These are phyloP conservation scores for Pichia kluyveri DNA, from an alignment of 805 yeast genomes.

Conservation along the genomic window DNA sequence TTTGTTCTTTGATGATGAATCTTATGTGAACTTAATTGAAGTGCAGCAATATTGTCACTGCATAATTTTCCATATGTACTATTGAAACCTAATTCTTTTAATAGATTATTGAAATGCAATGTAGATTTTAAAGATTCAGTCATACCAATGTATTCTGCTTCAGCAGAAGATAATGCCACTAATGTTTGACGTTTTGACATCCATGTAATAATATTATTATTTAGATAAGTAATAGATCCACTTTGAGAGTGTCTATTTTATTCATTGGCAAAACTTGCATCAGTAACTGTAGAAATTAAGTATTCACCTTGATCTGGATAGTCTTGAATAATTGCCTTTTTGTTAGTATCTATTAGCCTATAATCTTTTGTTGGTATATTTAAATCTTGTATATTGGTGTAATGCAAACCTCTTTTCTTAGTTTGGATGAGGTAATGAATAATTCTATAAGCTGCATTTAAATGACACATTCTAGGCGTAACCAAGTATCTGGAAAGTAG, in stretches of 20 bases:
- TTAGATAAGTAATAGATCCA: constrained; percentile 2
- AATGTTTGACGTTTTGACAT: not conserved
- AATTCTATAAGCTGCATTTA: constrained; percentile 1
- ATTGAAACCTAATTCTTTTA: not conserved
- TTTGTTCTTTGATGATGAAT: constrained; percentile 6
- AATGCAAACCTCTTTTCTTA: not conserved
- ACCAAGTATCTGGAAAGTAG: not conserved
- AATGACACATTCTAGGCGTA: constrained; percentile 1
- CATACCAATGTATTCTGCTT: constrained; percentile 2
- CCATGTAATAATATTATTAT: constrained; percentile 3
- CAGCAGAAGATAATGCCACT: constrained; percentile 4
- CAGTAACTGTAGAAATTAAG: not conserved
- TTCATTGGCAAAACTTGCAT: constrained; percentile 1
- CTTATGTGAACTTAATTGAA: constrained; percentile 5
- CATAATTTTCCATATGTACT: not conserved
- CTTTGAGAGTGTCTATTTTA: constrained; percentile 1
- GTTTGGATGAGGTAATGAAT: constrained; percentile 2
- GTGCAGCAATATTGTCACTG: not conserved
- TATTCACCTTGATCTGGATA: not conserved
- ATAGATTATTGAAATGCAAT: not conserved
- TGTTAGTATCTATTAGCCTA: constrained; percentile 1
- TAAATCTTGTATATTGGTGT: not conserved
- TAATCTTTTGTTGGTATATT: constrained; percentile 1
- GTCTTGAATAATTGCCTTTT: not conserved
- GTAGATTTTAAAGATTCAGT: not conserved